Percentiles rank a stretch among this genome's conserved stretches.
These are phyloP conservation scores for Daldinia childiae DNA, from an alignment of 495 filamentous ascomycete genomes.

Conservation along the genomic window DNA sequence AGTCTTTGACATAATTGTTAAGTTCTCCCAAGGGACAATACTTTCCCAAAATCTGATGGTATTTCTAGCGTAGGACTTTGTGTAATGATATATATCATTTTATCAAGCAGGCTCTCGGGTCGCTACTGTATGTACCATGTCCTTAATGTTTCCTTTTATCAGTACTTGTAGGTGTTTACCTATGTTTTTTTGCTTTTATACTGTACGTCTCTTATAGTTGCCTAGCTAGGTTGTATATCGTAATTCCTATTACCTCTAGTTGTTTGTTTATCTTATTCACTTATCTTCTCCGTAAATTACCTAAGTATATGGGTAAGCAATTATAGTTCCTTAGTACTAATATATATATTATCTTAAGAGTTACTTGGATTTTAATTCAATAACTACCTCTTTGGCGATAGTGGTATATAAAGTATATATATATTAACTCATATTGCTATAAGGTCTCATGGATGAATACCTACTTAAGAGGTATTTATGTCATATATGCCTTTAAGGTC, in stretches of 20 bases:
- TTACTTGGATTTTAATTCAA: not conserved
- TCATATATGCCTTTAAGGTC: not conserved
- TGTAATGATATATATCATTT: constrained; percentile 1
- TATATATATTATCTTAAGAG: not conserved
- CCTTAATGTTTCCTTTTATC: not conserved
- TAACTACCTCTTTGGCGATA: not conserved
- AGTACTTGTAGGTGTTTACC: not conserved
- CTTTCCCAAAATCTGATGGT: not conserved
- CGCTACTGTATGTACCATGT: not conserved
- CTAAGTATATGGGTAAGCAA: no score
- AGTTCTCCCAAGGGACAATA: not conserved
- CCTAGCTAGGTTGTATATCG: not conserved
- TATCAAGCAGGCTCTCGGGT: not conserved
- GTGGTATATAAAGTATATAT: not conserved
- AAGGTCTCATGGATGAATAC: no score
- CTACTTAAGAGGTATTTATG: not conserved
- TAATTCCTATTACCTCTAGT: no score
- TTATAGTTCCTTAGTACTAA: not conserved
- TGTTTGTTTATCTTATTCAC: not conserved
- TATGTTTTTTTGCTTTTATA: no score
- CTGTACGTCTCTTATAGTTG: not conserved
- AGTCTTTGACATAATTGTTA: not conserved
- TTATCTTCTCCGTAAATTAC: no score
- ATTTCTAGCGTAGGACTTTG: not conserved
- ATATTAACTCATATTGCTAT: not conserved